Evolutionary conservation across 2,329 filamentous ascomycete species (phyloP).

Genomic region (Aureobasidium namibiae): DNA sequence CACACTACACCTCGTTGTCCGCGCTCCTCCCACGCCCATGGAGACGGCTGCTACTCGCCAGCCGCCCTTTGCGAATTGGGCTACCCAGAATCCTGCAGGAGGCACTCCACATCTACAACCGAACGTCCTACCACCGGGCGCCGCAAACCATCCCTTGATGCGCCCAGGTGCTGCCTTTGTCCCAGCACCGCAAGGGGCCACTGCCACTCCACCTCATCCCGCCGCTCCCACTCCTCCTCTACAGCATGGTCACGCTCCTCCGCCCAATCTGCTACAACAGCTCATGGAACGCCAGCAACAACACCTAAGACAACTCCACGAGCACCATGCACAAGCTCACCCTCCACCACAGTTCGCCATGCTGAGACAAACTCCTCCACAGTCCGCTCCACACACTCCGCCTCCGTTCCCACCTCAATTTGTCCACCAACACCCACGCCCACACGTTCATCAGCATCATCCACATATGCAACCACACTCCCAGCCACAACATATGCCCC

Average conservation of each 20-base stretch:
- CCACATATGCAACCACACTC: neutral
- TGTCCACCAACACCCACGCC: neutral
- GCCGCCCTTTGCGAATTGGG: neutral
- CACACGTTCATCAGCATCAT: neutral
- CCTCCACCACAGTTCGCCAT: neutral
- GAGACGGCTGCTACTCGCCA: neutral
- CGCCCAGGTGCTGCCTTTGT: neutral
- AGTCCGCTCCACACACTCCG: too few relatives aligned
- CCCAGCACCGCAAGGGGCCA: neutral
- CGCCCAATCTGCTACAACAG: neutral
- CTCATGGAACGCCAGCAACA: conserved; percentile 5
- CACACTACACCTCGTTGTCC: conserved; percentile 26
- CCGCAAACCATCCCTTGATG: neutral
- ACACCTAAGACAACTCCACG: neutral
- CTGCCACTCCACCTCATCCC: neutral
- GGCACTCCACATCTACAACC: neutral
- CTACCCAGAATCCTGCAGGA: neutral
- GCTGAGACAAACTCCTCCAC: neutral
- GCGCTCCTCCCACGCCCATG: neutral
- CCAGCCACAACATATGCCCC: neutral
- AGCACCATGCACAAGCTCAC: neutral
- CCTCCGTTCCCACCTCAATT: neutral
- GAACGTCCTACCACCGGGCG: neutral
- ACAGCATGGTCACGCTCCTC: neutral
- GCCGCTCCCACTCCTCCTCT: neutral